Conservation (phyloP, 2,329 filamentous ascomycete species). For the Pseudopithomyces maydicus region DNA sequence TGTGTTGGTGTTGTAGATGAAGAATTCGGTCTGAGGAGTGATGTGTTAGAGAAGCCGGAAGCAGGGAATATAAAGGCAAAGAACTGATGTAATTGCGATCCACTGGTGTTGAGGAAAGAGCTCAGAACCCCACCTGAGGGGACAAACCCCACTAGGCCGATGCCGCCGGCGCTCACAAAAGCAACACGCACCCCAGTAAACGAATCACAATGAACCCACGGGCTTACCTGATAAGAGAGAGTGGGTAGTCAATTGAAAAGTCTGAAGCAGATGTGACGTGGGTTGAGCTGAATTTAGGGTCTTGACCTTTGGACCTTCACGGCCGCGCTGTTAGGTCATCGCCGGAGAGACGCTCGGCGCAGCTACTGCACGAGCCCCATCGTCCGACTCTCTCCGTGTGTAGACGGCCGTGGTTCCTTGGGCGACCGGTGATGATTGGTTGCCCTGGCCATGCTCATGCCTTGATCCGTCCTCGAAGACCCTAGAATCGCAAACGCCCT, state of each 20-base stretch:
- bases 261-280: constrained; percentile 20
- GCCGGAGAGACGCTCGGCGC: constrained; percentile 33
- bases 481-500: constrained; percentile 1
- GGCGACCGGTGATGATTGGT: constrained; percentile 12
- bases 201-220: constrained; percentile 8
- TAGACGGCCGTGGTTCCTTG: neutral
- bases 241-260: constrained; percentile 17
- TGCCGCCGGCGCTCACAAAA: constrained; percentile 15
- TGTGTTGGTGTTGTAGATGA: neutral
- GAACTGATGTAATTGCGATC: constrained; percentile 20
- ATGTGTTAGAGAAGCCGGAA: neutral
- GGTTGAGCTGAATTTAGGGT: constrained; percentile 21
- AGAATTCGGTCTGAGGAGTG: neutral
- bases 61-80: neutral
- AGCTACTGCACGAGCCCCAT: constrained; percentile 2
- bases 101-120: constrained; percentile 17
- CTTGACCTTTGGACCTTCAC: constrained; percentile 22
- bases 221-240: constrained; percentile 18
- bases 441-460: constrained; percentile 4
- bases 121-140: constrained; percentile 2
- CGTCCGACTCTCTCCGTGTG: constrained; percentile 16
- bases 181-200: constrained; percentile 11
- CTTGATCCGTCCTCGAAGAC: constrained; percentile 1
- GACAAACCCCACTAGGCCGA: constrained; percentile 15
- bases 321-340: constrained; percentile 43